Conservation (phyloP, 2,329 filamentous ascomycete genomes). For the Aspergillus texensis region DNA sequence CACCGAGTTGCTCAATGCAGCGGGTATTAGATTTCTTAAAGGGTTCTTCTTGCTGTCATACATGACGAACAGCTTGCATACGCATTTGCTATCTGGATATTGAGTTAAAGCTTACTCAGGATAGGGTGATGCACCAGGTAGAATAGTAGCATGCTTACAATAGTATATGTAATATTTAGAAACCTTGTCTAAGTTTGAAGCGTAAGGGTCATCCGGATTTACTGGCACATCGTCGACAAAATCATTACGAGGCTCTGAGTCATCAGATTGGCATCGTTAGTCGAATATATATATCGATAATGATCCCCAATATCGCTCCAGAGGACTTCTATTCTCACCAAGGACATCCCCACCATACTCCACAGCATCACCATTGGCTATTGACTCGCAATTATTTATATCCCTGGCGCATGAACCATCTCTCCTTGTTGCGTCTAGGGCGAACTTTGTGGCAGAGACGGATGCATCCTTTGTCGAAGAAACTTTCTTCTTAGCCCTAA, state of each 20-base stretch:
- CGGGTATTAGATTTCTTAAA: slow-evolving; percentile 32
- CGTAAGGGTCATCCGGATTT: not conserved
- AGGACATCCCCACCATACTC: not conserved
- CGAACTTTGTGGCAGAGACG: not conserved
- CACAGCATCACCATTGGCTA: not conserved
- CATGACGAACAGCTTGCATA: slow-evolving; percentile 35
- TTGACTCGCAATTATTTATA: not conserved
- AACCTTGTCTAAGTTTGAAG: slow-evolving; percentile 14
- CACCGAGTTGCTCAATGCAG: slow-evolving; percentile 27
- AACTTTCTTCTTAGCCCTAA: slow-evolving; percentile 29
- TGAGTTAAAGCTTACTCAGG: slow-evolving; percentile 5
- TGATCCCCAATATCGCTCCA: too few relatives aligned
- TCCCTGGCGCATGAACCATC: not conserved
- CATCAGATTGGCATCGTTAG: too few relatives aligned
- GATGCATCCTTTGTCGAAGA: not conserved
- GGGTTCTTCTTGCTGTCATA: slow-evolving; percentile 39
- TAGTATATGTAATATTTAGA: slow-evolving; percentile 37
- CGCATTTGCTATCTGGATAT: slow-evolving; percentile 30
- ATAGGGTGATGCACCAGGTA: not conserved
- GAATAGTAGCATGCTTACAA: slow-evolving; percentile 25
- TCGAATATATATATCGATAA: not conserved
- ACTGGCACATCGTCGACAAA: not conserved
- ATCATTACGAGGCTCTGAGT: not conserved
- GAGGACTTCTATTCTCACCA: not conserved
- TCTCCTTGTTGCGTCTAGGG: not conserved